These are phyloP conservation scores for Cladophialophora psammophila DNA, from an alignment of 2,329 filamentous ascomycete genomes.

Conservation along the genomic window DNA sequence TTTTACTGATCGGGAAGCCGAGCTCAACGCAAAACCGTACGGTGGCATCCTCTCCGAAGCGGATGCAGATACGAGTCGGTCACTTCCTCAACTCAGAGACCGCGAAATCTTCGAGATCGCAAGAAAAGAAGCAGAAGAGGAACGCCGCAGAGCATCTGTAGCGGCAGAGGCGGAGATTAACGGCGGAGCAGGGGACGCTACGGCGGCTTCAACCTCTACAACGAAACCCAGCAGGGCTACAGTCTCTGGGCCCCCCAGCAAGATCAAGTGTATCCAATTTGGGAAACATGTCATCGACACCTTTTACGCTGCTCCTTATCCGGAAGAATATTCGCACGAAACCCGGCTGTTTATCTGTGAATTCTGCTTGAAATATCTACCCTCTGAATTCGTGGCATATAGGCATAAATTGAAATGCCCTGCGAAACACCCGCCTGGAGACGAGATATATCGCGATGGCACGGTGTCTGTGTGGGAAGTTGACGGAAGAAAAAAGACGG, in stretches of 20 bases:
- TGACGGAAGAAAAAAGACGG: conserved; percentile 89
- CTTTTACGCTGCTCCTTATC: conserved; percentile 98
- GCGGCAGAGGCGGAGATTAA: conserved; percentile 65
- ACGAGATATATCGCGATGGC: conserved; percentile 96
- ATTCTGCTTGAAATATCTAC: conserved; percentile 99
- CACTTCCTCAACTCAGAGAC: conserved; percentile 80
- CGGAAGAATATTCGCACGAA: conserved; percentile 97
- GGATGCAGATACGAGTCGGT: conserved; percentile 90
- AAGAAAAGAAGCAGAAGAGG: conserved; percentile 87
- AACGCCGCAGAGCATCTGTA: conserved; percentile 71
- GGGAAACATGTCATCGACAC: conserved; percentile 98
- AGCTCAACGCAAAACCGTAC: conserved; percentile 90
- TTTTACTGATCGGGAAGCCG: conserved; percentile 86
- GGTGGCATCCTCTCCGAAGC: conserved; percentile 88
- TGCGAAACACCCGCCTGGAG: conserved; percentile 93
- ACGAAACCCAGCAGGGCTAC: conserved; percentile 71
- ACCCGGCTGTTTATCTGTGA: conserved; percentile 98
- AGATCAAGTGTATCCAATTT: conserved; percentile 99
- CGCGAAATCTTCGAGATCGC: conserved; percentile 88
- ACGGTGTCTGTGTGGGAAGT: conserved; percentile 97
- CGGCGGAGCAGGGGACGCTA: conserved; percentile 58
- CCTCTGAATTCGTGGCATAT: conserved; percentile 98
- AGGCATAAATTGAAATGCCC: conserved; percentile 96
- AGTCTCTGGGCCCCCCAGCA: conserved; percentile 83
- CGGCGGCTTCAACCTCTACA: conserved; percentile 47